Evolutionary conservation across 345 rosid genomes (phyloP).

Genomic region (Gossypium longicalyx): DNA sequence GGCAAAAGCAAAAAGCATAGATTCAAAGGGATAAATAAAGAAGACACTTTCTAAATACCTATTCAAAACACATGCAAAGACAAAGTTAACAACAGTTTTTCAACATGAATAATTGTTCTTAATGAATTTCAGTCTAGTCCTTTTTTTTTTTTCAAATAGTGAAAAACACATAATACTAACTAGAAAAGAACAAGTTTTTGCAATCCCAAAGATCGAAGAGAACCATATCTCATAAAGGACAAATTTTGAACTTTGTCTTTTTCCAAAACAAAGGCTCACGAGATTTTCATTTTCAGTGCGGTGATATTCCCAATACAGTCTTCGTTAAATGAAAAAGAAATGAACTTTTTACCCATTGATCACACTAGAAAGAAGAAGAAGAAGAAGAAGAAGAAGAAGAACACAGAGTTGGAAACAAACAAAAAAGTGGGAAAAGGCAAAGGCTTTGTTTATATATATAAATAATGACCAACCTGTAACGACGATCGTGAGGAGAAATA

Average conservation of each 20-base stretch:
- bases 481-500: constrained; percentile 75
- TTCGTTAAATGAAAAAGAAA: background rate
- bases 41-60: background rate
- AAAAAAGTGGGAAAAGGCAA: background rate
- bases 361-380: background rate
- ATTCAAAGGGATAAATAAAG: background rate
- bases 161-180: background rate
- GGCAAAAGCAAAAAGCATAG: background rate
- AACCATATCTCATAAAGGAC: background rate
- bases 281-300: constrained; percentile 16
- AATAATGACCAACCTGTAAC: constrained; percentile 50
- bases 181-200: constrained; percentile 6
- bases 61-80: background rate
- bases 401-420: background rate
- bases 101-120: too few species aligned
- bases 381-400: background rate
- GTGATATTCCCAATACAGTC: background rate
- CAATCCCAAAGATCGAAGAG: constrained; percentile 1
- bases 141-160: background rate
- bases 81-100: too few species aligned
- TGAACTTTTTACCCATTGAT: background rate
- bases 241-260: background rate
- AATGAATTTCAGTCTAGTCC: background rate
- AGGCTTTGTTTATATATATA: too few species aligned
- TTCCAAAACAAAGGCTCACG: constrained; percentile 5